Evolutionary conservation across 495 filamentous ascomycete species (phyloP), one percentile per base, ranked within the genome.

Genomic region (Bathelium albidoporum): DNA sequence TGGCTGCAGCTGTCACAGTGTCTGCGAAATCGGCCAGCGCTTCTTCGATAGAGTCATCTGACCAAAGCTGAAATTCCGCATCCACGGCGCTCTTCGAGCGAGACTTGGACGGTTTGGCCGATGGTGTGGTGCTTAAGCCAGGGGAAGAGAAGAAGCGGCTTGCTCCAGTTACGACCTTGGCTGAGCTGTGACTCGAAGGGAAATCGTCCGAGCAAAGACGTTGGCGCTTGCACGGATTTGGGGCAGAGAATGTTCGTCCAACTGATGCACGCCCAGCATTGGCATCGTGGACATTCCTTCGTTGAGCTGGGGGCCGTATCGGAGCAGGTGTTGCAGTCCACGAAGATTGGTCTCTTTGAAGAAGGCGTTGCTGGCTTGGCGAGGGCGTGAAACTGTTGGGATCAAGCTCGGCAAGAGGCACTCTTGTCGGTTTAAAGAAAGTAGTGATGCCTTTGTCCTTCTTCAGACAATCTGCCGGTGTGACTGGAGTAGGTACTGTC

Each of bases 341-440:
- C 9, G 81, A 79, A 36, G 67, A 76, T 5, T 72, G 72, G 73
- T 84, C 81, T 32, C 78, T 75, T 36, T 81, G 72, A 28, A 89
- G 72, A 12, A 88, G 74, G 32, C 79, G 74, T 70, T 83, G 83
- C 70, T 90, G 87, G 66, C 79, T 86, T 26, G 85, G 84, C 0
- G 87, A 87, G 26, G 84, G 85, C 2, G 82, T 83, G 70, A 97
- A 89, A 64, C 81, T 87, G 72, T 97, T 97, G 11, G 87, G 85
- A 67, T 95, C 89, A 72, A 97, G 82, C 76, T 95, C 91, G 12
- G 85, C 89, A 53, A 97, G 81, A 10, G 91, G 90, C 32, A 82
- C 85, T 2, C 92, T 85, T 62, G 82, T 83, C 24, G 85, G 79
- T 65, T 85, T 89, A 73, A 95, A 94, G 73, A 90, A 95, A 10